A percentile compares a stretch with the other conserved stretches of the same genome.
Evolutionary conservation across 805 yeast genomes (phyloP).

Genomic region (Scheffersomyces stipitis): DNA sequence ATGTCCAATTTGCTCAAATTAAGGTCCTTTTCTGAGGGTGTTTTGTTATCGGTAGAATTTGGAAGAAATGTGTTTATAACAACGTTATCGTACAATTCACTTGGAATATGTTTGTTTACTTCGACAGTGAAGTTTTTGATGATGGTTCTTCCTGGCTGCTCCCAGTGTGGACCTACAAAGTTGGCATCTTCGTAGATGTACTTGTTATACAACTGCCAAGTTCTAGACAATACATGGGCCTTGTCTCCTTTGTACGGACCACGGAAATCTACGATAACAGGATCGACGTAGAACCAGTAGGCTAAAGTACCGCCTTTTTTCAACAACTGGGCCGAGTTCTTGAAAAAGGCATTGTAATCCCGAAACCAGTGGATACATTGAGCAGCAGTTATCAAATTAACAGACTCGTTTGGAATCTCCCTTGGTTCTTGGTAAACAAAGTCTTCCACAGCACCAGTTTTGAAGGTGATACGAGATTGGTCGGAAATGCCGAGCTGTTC

Average conservation of each 20-base stretch:
- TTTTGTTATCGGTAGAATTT: conserved; percentile 7
- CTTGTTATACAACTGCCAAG: conserved; percentile 31
- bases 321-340: conserved; percentile 34
- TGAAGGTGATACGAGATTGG: conserved; percentile 26
- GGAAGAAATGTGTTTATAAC: conserved; percentile 27
- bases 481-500: conserved; percentile 25
- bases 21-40: conserved; percentile 25
- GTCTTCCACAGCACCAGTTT: conserved; percentile 33
- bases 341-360: conserved; percentile 30
- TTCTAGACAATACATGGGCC: conserved; percentile 16
- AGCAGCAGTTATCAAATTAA: conserved; percentile 43
- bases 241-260: conserved; percentile 17
- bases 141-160: conserved; percentile 72
- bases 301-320: conserved; percentile 42
- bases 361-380: conserved; percentile 45
- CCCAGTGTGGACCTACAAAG: conserved; percentile 73
- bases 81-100: conserved; percentile 39
- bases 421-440: conserved; percentile 14
- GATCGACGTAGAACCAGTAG: conserved; percentile 45
- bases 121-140: conserved; percentile 46
- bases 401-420: conserved; percentile 16
- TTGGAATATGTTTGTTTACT: conserved; percentile 44
- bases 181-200: conserved; percentile 43
- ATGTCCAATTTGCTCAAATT: conserved; percentile 29
- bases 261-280: conserved; percentile 28